A percentile compares a stretch with the other conserved stretches of the same genome.
Conservation (phyloP, 1,284 basidiomycete genomes). For the Mycena citricolor region DNA sequence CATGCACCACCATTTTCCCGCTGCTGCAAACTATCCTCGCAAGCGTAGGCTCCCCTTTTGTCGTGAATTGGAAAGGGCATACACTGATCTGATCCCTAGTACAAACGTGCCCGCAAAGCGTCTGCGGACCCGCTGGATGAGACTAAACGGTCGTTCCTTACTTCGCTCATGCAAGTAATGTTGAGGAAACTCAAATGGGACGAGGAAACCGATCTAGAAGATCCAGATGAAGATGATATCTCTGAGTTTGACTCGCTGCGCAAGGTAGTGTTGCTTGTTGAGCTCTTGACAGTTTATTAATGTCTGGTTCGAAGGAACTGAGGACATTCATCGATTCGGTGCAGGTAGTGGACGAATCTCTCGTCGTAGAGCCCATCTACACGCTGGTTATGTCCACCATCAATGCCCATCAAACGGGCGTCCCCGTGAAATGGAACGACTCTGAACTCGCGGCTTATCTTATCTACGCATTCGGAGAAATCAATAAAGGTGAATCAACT, state of each 20-base stretch:
- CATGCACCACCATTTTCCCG: slow-evolving; percentile 81
- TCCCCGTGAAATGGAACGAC: slow-evolving; percentile 84
- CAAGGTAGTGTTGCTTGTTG: slow-evolving; percentile 50
- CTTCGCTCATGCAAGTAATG: slow-evolving; percentile 77
- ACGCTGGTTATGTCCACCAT: slow-evolving; percentile 75
- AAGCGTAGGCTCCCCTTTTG: slow-evolving; percentile 52
- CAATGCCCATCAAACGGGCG: slow-evolving; percentile 60
- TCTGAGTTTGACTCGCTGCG: slow-evolving; percentile 85
- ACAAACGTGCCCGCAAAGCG: slow-evolving; percentile 75
- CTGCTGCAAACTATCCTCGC: slow-evolving; percentile 75
- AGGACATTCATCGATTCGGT: slow-evolving; percentile 83
- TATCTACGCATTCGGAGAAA: slow-evolving; percentile 92
- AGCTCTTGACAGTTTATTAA: slow-evolving; percentile 7
- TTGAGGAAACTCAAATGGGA: slow-evolving; percentile 95
- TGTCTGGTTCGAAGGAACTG: slow-evolving; percentile 59
- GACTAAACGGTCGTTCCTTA: slow-evolving; percentile 78
- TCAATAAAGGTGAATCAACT: slow-evolving; percentile 75
- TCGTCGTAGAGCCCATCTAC: slow-evolving; percentile 74
- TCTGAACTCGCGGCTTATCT: slow-evolving; percentile 92
- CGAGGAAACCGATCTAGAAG: slow-evolving; percentile 75
- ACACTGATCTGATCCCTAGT: slow-evolving; percentile 42
- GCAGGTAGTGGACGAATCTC: slow-evolving; percentile 76
- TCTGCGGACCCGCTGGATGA: slow-evolving; percentile 68
- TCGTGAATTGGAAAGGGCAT: not conserved
- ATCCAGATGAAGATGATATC: slow-evolving; percentile 88